These are phyloP conservation scores for Phaeosphaeria sp. DNA, from an alignment of 2,329 filamentous ascomycete species.

Conservation along the genomic window DNA sequence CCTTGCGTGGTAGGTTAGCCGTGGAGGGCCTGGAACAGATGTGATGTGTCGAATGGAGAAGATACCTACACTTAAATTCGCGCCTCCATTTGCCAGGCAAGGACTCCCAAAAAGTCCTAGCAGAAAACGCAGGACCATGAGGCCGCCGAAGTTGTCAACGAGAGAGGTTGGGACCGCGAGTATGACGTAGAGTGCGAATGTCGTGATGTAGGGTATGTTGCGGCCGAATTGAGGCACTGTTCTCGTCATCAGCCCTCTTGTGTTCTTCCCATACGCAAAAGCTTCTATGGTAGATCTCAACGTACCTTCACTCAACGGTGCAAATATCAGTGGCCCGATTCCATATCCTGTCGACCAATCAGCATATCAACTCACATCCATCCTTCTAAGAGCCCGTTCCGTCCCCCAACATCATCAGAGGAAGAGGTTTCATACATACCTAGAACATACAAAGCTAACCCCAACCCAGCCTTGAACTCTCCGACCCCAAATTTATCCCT, in stretches of 20 bases:
- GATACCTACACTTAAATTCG: constrained; percentile 43
- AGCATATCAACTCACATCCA: background rate
- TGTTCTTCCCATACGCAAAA: no score
- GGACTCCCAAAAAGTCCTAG: constrained; percentile 64
- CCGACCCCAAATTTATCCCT: background rate
- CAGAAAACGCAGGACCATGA: constrained; percentile 61
- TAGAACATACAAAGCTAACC: background rate
- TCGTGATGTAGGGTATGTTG: constrained; percentile 58
- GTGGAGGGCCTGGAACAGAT: background rate
- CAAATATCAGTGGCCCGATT: constrained; percentile 51
- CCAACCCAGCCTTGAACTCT: background rate
- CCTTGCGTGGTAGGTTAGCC: background rate
- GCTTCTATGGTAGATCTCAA: no score
- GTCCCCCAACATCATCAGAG: no score
- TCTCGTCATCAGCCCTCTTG: constrained; percentile 28
- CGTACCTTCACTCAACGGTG: constrained; percentile 54
- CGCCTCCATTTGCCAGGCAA: constrained; percentile 65
- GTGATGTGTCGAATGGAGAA: background rate
- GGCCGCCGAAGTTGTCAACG: constrained; percentile 60
- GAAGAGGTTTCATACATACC: background rate
- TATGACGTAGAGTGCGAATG: constrained; percentile 57
- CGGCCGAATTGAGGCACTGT: constrained; percentile 48
- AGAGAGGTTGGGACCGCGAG: constrained; percentile 57
- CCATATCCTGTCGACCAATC: constrained; percentile 45
- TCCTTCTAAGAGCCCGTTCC: no score